These are phyloP conservation scores for Epichloe gansuensis DNA, from an alignment of 2,329 filamentous ascomycete genomes.

Conservation along the genomic window DNA sequence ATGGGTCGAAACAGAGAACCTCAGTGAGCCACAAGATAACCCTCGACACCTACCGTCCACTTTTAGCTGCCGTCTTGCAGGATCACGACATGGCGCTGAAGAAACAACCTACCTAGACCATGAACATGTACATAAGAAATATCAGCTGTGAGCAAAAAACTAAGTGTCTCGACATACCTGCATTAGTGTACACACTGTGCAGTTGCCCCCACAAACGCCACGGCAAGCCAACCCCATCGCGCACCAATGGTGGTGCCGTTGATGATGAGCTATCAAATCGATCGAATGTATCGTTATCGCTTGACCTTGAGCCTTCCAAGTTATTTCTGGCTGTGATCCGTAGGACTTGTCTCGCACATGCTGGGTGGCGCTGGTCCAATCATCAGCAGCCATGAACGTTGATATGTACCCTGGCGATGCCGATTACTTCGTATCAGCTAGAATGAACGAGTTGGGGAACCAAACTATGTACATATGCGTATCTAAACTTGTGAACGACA, in stretches of 20 bases:
- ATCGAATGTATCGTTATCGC: not conserved
- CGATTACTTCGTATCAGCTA: not conserved
- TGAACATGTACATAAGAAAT: no score
- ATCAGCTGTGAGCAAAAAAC: not conserved
- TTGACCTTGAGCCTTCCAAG: not conserved
- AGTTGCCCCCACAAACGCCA: not conserved
- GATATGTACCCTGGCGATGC: not conserved
- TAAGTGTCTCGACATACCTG: conserved; percentile 6
- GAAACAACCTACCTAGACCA: not conserved
- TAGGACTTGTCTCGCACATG: not conserved
- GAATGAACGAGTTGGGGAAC: not conserved
- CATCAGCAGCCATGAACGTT: not conserved
- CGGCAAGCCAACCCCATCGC: not conserved
- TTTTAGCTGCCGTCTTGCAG: no score
- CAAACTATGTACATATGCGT: no score
- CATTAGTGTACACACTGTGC: conserved; percentile 3
- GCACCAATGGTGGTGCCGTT: not conserved
- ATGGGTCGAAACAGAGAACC: not conserved
- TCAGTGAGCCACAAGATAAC: no score
- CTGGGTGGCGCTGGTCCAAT: not conserved
- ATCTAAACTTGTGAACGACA: no score
- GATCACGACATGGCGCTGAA: not conserved
- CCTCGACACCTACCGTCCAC: no score
- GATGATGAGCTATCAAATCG: not conserved
- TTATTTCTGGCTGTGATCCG: not conserved